Percentiles rank a stretch among this genome's conserved stretches.
Conservation (phyloP, 1,139 yeast genomes). For the Debaryomycetaceae sp. region DNA sequence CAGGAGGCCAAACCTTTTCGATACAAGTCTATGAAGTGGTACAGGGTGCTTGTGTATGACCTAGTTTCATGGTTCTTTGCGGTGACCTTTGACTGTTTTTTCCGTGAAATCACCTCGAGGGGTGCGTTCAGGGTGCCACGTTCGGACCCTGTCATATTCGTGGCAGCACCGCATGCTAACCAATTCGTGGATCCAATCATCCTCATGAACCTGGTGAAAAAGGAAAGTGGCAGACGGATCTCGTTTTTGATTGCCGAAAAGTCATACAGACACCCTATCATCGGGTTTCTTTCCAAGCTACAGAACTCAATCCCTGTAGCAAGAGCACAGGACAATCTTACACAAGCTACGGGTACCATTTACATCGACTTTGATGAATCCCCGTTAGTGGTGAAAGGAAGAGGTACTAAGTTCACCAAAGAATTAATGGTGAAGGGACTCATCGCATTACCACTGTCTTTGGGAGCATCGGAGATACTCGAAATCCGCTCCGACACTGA, state of each 20-base stretch:
- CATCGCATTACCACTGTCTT: slow-evolving; percentile 72
- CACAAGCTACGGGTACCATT: slow-evolving; percentile 58
- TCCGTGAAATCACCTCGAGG: slow-evolving; percentile 84
- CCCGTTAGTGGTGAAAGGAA: slow-evolving; percentile 56
- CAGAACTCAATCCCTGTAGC: slow-evolving; percentile 86
- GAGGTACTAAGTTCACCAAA: slow-evolving; percentile 61
- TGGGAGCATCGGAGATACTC: slow-evolving; percentile 73
- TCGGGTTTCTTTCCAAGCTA: slow-evolving; percentile 73
- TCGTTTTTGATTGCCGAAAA: slow-evolving; percentile 87
- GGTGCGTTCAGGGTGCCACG: slow-evolving; percentile 88
- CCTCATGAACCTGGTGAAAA: slow-evolving; percentile 75
- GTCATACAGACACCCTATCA: slow-evolving; percentile 62
- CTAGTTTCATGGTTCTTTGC: slow-evolving; percentile 46
- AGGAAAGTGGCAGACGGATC: slow-evolving; percentile 68
- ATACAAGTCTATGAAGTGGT: slow-evolving; percentile 19
- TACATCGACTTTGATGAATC: slow-evolving; percentile 43
- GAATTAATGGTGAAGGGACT: slow-evolving; percentile 70
- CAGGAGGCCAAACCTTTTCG: slow-evolving; percentile 1
- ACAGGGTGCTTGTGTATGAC: slow-evolving; percentile 44
- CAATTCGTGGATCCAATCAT: slow-evolving; percentile 92
- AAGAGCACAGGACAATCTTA: slow-evolving; percentile 83
- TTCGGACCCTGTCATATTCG: slow-evolving; percentile 84
- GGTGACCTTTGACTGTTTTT: slow-evolving; percentile 56
- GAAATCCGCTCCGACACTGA: slow-evolving; percentile 74
- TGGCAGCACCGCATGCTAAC: slow-evolving; percentile 97